Percentiles rank a stretch among this genome's conserved stretches.
phyloP scores from a whole-genome alignment of 1,284 basidiomycete genomes.

The Leccinum pallidistipes region DNA sequence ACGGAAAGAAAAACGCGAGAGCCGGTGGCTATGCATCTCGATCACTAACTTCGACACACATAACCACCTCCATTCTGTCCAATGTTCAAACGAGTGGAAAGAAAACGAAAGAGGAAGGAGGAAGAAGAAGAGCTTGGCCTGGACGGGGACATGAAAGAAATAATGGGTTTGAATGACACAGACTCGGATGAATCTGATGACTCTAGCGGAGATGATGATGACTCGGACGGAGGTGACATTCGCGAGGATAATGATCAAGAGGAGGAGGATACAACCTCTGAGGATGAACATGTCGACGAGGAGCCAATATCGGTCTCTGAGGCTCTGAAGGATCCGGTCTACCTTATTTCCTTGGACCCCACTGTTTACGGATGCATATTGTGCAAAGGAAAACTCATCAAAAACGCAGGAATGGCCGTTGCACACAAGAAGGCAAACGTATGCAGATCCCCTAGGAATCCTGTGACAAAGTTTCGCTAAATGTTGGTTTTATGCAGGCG shows the following conservation, averaged over 20 bases:
- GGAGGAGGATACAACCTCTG: conserved; percentile 27
- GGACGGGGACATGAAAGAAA: conserved; percentile 67
- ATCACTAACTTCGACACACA: background rate
- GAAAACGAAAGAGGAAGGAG: conserved; percentile 61
- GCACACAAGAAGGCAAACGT: conserved; percentile 68
- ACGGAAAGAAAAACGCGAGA: conserved; percentile 21
- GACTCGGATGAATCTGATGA: conserved; percentile 66
- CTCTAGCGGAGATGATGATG: conserved; percentile 30
- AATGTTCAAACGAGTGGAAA: conserved; percentile 86
- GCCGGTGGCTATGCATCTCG: conserved; percentile 28
- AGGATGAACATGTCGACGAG: conserved; percentile 31
- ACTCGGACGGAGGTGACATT: conserved; percentile 25
- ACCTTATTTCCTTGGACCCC: conserved; percentile 53
- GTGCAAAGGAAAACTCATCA: conserved; percentile 76
- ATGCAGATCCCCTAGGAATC: conserved; percentile 39
- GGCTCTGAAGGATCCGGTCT: conserved; percentile 65
- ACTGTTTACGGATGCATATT: conserved; percentile 62
- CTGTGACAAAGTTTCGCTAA: conserved; percentile 13
- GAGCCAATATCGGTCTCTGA: conserved; percentile 56
- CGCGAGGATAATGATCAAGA: conserved; percentile 31
- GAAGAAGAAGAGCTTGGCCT: conserved; percentile 71
- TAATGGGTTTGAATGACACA: conserved; percentile 71
- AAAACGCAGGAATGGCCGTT: conserved; percentile 59
- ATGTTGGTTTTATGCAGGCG: conserved; percentile 40
- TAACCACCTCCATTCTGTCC: background rate